Percentiles rank a stretch among this genome's conserved stretches.
These are phyloP conservation scores for Vigna reflexopilosa DNA, from an alignment of 306 rosid genomes.

Conservation along the genomic window DNA sequence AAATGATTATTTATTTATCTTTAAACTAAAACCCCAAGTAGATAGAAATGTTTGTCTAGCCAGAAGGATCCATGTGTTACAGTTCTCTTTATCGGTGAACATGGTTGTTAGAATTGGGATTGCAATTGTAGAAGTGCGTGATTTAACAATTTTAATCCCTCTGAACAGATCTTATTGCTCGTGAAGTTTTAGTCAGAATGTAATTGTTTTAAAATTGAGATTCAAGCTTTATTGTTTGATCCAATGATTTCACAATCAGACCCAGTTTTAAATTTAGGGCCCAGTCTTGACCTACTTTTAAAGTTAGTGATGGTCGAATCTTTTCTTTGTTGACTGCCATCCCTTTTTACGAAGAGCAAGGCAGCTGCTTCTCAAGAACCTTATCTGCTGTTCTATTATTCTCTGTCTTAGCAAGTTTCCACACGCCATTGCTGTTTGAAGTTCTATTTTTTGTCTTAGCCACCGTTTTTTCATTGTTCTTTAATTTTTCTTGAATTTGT, in stretches of 20 bases:
- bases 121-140: neutral
- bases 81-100: neutral
- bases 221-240: neutral
- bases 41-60: slow-evolving; percentile 1
- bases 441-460: neutral
- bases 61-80: neutral
- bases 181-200: neutral
- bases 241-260: neutral
- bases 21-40: too few relatives aligned
- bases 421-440: neutral
- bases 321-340: neutral
- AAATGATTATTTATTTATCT: neutral
- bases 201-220: neutral
- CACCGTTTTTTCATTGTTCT: neutral
- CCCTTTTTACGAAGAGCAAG: neutral
- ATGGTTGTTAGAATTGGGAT: neutral
- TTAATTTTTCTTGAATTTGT: neutral
- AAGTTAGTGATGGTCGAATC: neutral
- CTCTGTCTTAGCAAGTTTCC: neutral
- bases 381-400: neutral
- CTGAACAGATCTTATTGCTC: neutral
- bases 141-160: neutral
- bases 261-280: neutral
- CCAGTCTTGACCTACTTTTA: neutral
- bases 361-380: neutral